phyloP scores from a whole-genome alignment of 495 filamentous ascomycete species.

The Neurospora sp. region DNA sequence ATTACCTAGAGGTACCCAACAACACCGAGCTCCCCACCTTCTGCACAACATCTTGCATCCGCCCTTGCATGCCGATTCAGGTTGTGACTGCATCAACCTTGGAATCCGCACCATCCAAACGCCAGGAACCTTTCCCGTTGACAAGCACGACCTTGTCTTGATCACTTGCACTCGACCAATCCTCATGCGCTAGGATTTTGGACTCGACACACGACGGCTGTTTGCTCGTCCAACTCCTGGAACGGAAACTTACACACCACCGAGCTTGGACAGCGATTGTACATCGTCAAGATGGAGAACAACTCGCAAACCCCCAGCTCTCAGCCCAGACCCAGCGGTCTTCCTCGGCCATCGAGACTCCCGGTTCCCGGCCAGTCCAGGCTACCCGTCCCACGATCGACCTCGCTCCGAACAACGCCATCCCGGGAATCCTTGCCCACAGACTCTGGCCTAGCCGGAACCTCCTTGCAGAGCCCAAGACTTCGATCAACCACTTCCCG shows the following conservation, averaged over 20 bases:
- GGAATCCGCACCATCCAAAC: not conserved
- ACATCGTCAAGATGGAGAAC: conserved; percentile 23
- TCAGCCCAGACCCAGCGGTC: conserved; percentile 13
- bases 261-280: not conserved
- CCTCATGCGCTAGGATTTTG: not conserved
- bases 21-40: not conserved
- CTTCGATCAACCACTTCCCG: conserved; percentile 32
- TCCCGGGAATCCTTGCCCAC: conserved; percentile 19
- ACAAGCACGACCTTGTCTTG: not conserved
- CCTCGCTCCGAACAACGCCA: conserved; percentile 18
- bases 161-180: not conserved
- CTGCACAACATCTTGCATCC: not conserved
- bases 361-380: conserved; percentile 17
- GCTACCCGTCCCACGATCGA: conserved; percentile 20
- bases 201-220: not conserved
- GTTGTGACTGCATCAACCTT: not conserved
- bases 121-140: not conserved
- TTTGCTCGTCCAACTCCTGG: not conserved
- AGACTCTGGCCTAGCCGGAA: not conserved
- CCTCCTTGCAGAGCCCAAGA: conserved; percentile 26
- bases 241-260: not conserved
- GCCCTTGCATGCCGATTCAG: not conserved
- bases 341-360: conserved; percentile 20
- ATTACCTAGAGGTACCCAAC: not conserved
- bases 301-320: conserved; percentile 7